Base-by-base conservation (phyloP, 495 filamentous ascomycete genomes). In the Talaromyces adpressus region DNA sequence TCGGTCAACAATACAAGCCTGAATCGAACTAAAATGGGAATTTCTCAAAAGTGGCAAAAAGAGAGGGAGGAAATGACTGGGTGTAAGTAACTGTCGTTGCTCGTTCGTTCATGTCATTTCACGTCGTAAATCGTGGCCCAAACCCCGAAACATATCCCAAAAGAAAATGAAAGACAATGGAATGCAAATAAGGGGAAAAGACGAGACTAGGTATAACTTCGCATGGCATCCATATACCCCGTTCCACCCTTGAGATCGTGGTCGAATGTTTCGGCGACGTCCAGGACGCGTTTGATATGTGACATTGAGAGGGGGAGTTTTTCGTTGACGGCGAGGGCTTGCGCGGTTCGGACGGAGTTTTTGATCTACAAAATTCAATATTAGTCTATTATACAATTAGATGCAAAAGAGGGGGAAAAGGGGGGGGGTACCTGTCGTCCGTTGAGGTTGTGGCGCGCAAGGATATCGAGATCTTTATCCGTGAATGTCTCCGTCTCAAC, bases 291-390 rank as follows among this genome's bases (percentile, higher is more conserved):
- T 66, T 86, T 87, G 75, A 96, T 91, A 70, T 96, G 91, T 51
- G 85, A 83, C 87, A 96, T 92, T 2, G 83, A 81, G 6, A 96
- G 79, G 1, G 81, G 80, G 45, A 85, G 81, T 45, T 79, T 78
- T 71, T 92, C 89, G 65, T 91, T 89, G 63, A 94, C 84, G 3
- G 92, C 92, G 14, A 96, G 80, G 0, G 89, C 89, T 72, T 96
- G 92, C 1, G 92, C 91, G 3, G 91, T 93, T 59, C 90, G 84
- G 51, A 96, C 89, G 5, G 87, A 89, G 73, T 97, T 96, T 79
- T 97, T 97, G 82, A 97, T 97, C 87, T 88, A 58, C 62, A 1
- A 27, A 3, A 27, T 27, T 27, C 27, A 4, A 27, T 27, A 4
- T 27, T 27, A 27, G 27, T 27, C 5, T 27, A 4, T 2, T 4